Percentiles rank a stretch among this genome's conserved stretches.
These are phyloP conservation scores for Calendula officinalis DNA, from an alignment of 129 eudicot genomes.

Conservation along the genomic window DNA sequence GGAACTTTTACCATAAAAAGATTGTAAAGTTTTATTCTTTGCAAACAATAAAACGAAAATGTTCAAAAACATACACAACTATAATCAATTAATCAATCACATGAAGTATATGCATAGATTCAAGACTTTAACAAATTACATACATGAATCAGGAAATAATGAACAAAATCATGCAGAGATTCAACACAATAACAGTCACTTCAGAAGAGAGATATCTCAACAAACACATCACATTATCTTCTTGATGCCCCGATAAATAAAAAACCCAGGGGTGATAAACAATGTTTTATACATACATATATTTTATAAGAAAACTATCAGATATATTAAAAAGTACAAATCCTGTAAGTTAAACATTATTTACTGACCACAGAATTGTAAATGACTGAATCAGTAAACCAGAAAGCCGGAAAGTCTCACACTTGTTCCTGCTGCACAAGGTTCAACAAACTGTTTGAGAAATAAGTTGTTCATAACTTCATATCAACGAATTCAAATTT, in stretches of 20 bases:
- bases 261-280: constrained; percentile 3
- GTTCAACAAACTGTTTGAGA: neutral
- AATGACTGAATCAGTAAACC: constrained; percentile 29
- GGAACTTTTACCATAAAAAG: too few relatives aligned
- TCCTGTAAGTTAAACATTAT: constrained; percentile 18
- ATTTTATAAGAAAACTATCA: constrained; percentile 22
- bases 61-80: too few relatives aligned
- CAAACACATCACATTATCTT: constrained; percentile 22
- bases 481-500: constrained; percentile 20
- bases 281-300: constrained; percentile 15
- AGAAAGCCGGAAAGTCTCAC: constrained; percentile 16
- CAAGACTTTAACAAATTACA: neutral
- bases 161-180: constrained; percentile 5
- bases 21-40: too few relatives aligned
- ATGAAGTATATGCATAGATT: neutral
- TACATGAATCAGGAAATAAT: neutral
- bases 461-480: constrained; percentile 11
- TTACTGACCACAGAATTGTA: constrained; percentile 16
- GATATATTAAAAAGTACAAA: constrained; percentile 8
- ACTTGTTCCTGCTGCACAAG: constrained; percentile 23
- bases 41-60: too few relatives aligned
- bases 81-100: too few relatives aligned
- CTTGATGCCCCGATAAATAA: constrained; percentile 20
- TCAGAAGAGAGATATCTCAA: neutral
- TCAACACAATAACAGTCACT: neutral